Base-by-base conservation (phyloP, 164 flowering plant genomes). In the Stephania yunnanensis region DNA sequence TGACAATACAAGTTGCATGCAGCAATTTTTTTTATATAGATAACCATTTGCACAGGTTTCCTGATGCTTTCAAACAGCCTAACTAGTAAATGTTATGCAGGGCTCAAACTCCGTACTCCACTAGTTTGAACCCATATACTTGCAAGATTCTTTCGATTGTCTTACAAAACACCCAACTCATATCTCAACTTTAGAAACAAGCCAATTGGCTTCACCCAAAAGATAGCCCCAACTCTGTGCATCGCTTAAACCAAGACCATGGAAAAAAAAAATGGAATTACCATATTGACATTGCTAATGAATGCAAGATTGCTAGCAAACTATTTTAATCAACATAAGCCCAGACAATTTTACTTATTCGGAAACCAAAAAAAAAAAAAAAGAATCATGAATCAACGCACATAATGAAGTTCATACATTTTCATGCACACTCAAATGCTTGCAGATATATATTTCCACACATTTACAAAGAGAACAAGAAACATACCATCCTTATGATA, bases 401-500 rank as follows among this genome's bases (percentile, higher is more conserved):
- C 6, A n/a, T n/a, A 58, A n/a, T 19, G 5, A 12, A 0, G 15
- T 58, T 58, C 15, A 19, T 46, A 70, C 3, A 13, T n/a, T 46
- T 22, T 46, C 72, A 46, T 20, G 22, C 46, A 70, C 5, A n/a
- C 19, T 45, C 20, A 58, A 58, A 58, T 15, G 64, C 64, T 10
- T 19, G 64, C 13, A 19, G 2, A 70, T 69, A 12, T 9, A 48
- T 46, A 71, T 48, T 11, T 46, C 3, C 20, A 69, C 11, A 71
- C 19, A 48, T 46, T 25, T 48, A 71, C 4, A 71, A 48, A 22
- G 42, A 71, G 22, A 71, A 5, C 69, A 66, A 36, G 22, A 29
- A 46, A 25, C 73, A 71, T 71, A 71, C 73, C 73, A 25, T 71
- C 73, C 5, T 9, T 48, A 30, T 71, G 36, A 71, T 73, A 46